Percentiles rank a stretch among this genome's conserved stretches.
Conservation (phyloP, 345 rosid species). For the Salix arbutifolia region DNA sequence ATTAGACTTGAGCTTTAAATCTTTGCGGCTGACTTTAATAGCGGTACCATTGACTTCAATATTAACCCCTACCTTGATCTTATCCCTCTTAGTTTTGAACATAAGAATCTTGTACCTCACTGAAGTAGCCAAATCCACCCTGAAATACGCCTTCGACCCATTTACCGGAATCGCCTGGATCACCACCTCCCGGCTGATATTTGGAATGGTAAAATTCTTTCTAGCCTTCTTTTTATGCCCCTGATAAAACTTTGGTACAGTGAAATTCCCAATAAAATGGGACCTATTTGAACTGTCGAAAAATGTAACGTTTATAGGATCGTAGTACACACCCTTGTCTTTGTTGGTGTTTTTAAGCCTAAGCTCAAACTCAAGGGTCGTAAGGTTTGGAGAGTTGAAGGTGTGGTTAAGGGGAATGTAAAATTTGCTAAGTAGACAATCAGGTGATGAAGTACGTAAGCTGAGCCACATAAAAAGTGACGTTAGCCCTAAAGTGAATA, state of each 20-base stretch:
- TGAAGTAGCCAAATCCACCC: conserved; percentile 59
- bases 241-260: conserved; percentile 46
- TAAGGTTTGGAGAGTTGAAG: conserved; percentile 11
- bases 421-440: conserved; percentile 38
- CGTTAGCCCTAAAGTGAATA: conserved; percentile 56
- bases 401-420: conserved; percentile 58
- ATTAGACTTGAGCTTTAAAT: conserved; percentile 46
- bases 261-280: conserved; percentile 14
- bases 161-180: conserved; percentile 28
- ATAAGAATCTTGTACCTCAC: conserved; percentile 62
- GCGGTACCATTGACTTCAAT: conserved; percentile 45
- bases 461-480: conserved; percentile 73
- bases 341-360: conserved; percentile 57
- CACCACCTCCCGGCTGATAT: conserved; percentile 26
- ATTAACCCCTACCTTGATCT: conserved; percentile 44
- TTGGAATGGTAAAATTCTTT: conserved; percentile 17
- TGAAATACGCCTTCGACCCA: conserved; percentile 29
- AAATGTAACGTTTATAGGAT: conserved; percentile 42
- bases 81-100: conserved; percentile 54
- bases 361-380: conserved; percentile 46
- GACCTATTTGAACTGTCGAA: conserved; percentile 15
- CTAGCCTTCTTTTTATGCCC: conserved; percentile 63
- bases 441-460: conserved; percentile 56
- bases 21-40: conserved; percentile 11
- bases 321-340: conserved; percentile 69